phyloP scores from a whole-genome alignment of 1,284 basidiomycete species.

The Limonomyces culmigenus region DNA sequence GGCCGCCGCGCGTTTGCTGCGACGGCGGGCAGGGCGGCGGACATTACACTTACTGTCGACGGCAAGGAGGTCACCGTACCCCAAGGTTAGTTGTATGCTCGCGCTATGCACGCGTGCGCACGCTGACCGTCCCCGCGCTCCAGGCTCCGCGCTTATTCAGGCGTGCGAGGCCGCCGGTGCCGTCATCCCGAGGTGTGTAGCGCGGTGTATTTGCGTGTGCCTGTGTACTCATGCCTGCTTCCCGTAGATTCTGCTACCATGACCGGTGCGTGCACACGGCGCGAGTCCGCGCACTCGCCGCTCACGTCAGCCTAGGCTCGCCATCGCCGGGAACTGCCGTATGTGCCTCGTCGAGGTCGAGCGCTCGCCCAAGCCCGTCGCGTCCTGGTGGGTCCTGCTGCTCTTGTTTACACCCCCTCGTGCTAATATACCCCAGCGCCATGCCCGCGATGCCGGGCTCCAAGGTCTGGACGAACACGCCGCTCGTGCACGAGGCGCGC shows the following conservation, averaged over 20 bases:
- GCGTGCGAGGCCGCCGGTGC: slow-evolving; percentile 84
- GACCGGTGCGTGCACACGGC: slow-evolving; percentile 56
- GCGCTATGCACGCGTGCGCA: too few relatives aligned
- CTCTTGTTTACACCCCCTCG: not conserved
- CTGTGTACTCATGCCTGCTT: slow-evolving; percentile 7
- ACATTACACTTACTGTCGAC: slow-evolving; percentile 82
- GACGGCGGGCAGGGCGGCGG: slow-evolving; percentile 47
- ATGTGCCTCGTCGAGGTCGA: slow-evolving; percentile 98
- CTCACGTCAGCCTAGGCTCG: slow-evolving; percentile 38
- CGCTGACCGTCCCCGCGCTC: slow-evolving; percentile 1
- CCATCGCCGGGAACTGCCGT: slow-evolving; percentile 91
- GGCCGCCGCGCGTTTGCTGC: slow-evolving; percentile 48
- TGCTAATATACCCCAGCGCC: slow-evolving; percentile 34
- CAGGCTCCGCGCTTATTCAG: slow-evolving; percentile 89
- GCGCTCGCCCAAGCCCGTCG: slow-evolving; percentile 86
- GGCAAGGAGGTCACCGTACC: slow-evolving; percentile 91
- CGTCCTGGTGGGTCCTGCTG: slow-evolving; percentile 47
- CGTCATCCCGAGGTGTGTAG: slow-evolving; percentile 46
- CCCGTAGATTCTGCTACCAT: slow-evolving; percentile 78
- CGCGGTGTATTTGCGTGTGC: slow-evolving; percentile 3
- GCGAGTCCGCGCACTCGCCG: too few relatives aligned
- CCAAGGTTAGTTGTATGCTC: slow-evolving; percentile 40
- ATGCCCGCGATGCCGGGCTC: slow-evolving; percentile 97
- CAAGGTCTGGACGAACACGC: slow-evolving; percentile 93
- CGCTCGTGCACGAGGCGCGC: slow-evolving; percentile 87